phyloP scores from a whole-genome alignment of 257 asterid genomes.

The Mentha longifolia region DNA sequence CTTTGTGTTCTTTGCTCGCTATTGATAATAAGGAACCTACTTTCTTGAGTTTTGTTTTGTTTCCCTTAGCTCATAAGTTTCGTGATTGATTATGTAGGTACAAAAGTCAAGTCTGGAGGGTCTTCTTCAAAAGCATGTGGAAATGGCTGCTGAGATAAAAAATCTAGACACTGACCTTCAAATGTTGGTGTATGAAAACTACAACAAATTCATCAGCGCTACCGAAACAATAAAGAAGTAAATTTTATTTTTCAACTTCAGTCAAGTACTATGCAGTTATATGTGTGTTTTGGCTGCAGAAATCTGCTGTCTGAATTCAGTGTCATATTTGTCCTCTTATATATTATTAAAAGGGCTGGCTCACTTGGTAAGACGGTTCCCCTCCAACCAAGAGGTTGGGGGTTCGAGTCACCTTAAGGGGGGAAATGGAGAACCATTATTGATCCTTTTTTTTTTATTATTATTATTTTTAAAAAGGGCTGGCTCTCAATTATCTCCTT shows the following conservation, averaged over 20 bases:
- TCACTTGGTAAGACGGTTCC: no score
- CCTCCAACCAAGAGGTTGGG: no score
- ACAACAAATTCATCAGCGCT: conserved; percentile 97
- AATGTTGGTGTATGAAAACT: conserved; percentile 97
- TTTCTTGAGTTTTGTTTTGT: background rate
- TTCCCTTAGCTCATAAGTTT: conserved; percentile 11
- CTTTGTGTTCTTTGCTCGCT: conserved; percentile 7
- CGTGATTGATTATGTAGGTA: conserved; percentile 52
- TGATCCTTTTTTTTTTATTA: no score
- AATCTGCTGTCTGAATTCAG: background rate
- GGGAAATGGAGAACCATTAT: no score
- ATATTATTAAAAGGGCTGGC: background rate
- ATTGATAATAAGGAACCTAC: background rate
- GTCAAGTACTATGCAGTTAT: conserved; percentile 12
- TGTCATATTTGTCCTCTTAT: conserved; percentile 9
- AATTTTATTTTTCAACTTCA: conserved; percentile 24
- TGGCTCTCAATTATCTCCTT: no score
- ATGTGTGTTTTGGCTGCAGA: conserved; percentile 12
- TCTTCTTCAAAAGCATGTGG: conserved; percentile 93
- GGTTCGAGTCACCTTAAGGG: no score
- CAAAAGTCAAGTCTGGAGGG: conserved; percentile 96
- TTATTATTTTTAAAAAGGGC: no score
- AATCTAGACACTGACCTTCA: conserved; percentile 98
- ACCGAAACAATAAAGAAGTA: conserved; percentile 97
- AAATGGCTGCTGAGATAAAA: conserved; percentile 98